These are phyloP conservation scores for Fusarium oligoseptatum DNA, from an alignment of 2,329 filamentous ascomycete genomes.

Conservation along the genomic window DNA sequence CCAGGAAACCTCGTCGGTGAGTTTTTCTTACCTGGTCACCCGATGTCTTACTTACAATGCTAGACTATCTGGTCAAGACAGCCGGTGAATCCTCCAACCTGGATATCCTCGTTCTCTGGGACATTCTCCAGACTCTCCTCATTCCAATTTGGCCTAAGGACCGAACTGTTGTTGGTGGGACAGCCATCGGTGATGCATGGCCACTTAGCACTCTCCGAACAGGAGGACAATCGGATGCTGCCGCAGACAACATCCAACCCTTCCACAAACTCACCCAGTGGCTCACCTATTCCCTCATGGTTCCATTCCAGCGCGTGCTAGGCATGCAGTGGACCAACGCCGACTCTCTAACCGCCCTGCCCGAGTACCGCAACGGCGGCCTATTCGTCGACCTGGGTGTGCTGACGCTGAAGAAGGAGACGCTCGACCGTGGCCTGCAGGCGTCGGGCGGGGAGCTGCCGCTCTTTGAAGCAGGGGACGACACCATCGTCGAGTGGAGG, in stretches of 20 bases:
- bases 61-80: slow-evolving; percentile 57
- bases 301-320: slow-evolving; percentile 69
- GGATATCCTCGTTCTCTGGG: slow-evolving; percentile 58
- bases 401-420: slow-evolving; percentile 62
- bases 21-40: slow-evolving; percentile 6
- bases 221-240: not conserved
- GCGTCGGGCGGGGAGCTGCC: slow-evolving; percentile 60
- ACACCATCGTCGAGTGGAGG: slow-evolving; percentile 72
- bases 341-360: slow-evolving; percentile 73
- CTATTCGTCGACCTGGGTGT: slow-evolving; percentile 73
- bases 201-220: slow-evolving; percentile 51
- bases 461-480: slow-evolving; percentile 66
- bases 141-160: slow-evolving; percentile 64
- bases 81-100: slow-evolving; percentile 46
- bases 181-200: slow-evolving; percentile 65
- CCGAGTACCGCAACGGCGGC: slow-evolving; percentile 80
- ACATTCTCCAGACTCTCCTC: slow-evolving; percentile 57
- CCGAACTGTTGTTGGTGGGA: slow-evolving; percentile 62
- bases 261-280: slow-evolving; percentile 78
- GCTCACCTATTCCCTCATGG: slow-evolving; percentile 80
- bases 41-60: not conserved
- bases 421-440: slow-evolving; percentile 57
- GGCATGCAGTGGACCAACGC: slow-evolving; percentile 64
- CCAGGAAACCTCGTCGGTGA: slow-evolving; percentile 64
- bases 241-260: slow-evolving; percentile 56